Conservation (phyloP, 345 rosid genomes). For the Brassica nigra region DNA sequence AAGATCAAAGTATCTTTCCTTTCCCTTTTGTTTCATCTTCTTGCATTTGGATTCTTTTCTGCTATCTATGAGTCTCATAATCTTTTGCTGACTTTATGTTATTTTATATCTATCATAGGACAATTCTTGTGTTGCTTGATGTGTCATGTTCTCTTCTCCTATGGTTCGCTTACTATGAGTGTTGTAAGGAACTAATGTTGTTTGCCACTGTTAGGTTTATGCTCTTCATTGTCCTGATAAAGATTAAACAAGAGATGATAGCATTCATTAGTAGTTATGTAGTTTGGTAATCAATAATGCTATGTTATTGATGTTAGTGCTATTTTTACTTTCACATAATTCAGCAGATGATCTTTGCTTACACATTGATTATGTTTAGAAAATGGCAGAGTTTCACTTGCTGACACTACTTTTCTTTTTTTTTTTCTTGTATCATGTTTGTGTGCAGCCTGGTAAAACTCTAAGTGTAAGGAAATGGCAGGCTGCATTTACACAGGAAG, state of each 20-base stretch:
- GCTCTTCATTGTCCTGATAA: neutral
- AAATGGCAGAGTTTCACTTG: neutral
- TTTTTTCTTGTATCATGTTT: slow-evolving; percentile 4
- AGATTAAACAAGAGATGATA: neutral
- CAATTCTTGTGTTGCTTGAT: neutral
- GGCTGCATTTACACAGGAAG: slow-evolving; percentile 78
- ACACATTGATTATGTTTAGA: slow-evolving; percentile 3
- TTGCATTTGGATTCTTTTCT: neutral
- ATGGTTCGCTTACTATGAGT: no score
- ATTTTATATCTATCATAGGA: neutral
- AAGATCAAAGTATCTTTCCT: slow-evolving; percentile 77
- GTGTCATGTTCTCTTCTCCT: neutral
- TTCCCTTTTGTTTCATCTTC: neutral
- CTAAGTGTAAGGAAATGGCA: slow-evolving; percentile 97
- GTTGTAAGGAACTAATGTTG: neutral
- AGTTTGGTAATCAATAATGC: neutral
- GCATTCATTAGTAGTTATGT: neutral
- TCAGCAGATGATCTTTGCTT: neutral
- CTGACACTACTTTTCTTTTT: slow-evolving; percentile 20
- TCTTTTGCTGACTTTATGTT: neutral
- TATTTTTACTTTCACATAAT: neutral
- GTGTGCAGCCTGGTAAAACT: slow-evolving; percentile 90
- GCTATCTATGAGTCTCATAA: neutral
- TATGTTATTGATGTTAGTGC: neutral
- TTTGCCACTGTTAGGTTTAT: neutral